Percentiles rank a stretch among this genome's conserved stretches.
phyloP scores from a whole-genome alignment of 257 asterid genomes.

The Scutellaria minor region DNA sequence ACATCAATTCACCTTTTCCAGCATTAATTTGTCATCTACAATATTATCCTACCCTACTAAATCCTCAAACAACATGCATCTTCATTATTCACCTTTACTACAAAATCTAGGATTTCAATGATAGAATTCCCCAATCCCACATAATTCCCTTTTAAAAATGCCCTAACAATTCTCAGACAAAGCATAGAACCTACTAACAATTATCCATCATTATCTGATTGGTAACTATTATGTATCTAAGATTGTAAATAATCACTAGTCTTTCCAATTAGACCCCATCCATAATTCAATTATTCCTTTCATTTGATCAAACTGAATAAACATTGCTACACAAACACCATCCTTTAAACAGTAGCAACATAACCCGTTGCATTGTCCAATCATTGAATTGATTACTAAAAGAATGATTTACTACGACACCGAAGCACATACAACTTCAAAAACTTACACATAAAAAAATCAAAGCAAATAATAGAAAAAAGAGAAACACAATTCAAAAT shows the following conservation, averaged over 20 bases:
- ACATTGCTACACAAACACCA: not conserved
- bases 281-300: not conserved
- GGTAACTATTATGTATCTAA: not conserved
- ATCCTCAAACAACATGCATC: no score
- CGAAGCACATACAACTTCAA: constrained; percentile 1
- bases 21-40: no score
- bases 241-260: constrained; percentile 22
- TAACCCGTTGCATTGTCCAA: constrained; percentile 7
- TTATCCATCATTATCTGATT: not conserved
- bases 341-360: constrained; percentile 10
- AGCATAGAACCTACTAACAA: not conserved
- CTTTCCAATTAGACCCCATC: constrained; percentile 19
- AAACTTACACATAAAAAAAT: not conserved
- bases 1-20: no score
- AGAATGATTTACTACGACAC: constrained; percentile 1
- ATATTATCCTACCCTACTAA: no score
- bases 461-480: not conserved
- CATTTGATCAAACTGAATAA: not conserved
- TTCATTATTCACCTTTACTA: no score
- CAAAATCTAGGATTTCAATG: no score
- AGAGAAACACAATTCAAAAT: not conserved
- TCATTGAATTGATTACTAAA: constrained; percentile 20
- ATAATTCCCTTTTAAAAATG: no score
- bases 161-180: constrained; percentile 16
- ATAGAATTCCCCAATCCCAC: no score